Evolutionary conservation across 2,329 filamentous ascomycete species (phyloP).

Genomic region (Verticillium tricorpus): DNA sequence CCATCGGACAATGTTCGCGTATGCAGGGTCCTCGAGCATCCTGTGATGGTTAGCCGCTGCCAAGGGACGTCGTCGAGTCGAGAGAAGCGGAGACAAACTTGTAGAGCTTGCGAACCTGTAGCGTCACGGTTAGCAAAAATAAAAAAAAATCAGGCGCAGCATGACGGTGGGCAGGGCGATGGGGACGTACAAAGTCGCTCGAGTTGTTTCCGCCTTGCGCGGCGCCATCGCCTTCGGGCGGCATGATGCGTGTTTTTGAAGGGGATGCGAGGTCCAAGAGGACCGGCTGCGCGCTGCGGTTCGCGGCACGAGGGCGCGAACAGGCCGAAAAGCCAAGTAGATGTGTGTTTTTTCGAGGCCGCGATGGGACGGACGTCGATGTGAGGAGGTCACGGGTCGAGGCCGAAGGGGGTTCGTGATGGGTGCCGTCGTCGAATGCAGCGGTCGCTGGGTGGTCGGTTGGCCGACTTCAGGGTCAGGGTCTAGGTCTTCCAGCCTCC

Average conservation of each 20-base stretch:
- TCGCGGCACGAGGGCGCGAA: not conserved
- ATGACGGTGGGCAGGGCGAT: slow-evolving; percentile 7
- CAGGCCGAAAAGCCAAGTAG: not conserved
- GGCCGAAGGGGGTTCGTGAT: not conserved
- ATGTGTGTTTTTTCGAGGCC: not conserved
- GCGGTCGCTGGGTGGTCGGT: not conserved
- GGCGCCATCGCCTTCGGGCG: slow-evolving; percentile 28
- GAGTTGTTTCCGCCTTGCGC: slow-evolving; percentile 66
- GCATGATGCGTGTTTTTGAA: slow-evolving; percentile 18
- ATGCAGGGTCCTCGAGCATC: slow-evolving; percentile 94
- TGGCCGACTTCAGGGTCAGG: not conserved
- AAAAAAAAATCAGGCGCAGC: not conserved
- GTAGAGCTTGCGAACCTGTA: slow-evolving; percentile 93
- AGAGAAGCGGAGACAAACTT: slow-evolving; percentile 59
- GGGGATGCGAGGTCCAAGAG: not conserved
- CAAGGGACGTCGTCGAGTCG: not conserved
- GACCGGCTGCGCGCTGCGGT: not conserved
- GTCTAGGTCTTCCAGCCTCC: not conserved
- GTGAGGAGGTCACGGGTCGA: not conserved
- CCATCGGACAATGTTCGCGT: slow-evolving; percentile 92
- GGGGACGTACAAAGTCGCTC: slow-evolving; percentile 82
- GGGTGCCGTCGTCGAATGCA: not conserved
- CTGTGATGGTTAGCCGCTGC: slow-evolving; percentile 42
- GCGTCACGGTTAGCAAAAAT: slow-evolving; percentile 22
- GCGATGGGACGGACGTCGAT: not conserved